A percentile compares a stretch with the other conserved stretches of the same genome.
phyloP scores from a whole-genome alignment of 805 yeast species.

The Hagleromyces aurorensis region DNA sequence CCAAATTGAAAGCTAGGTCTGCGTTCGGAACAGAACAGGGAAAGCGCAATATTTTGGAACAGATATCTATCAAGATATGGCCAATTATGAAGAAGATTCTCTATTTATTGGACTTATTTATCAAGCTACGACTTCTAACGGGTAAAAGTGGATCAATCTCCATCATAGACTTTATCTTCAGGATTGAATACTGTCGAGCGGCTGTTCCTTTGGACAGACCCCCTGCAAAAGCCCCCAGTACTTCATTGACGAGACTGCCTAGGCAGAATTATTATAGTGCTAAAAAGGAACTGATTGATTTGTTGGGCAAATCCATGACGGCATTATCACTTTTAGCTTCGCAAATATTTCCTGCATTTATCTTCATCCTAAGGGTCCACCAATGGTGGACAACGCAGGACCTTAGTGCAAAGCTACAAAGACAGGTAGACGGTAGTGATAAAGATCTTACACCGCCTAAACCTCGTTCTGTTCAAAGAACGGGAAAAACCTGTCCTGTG shows the following conservation, averaged over 20 bases:
- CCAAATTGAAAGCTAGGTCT: slow-evolving; percentile 51
- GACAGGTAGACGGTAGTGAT: slow-evolving; percentile 40
- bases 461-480: slow-evolving; percentile 5
- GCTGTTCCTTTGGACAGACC: slow-evolving; percentile 14
- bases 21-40: slow-evolving; percentile 36
- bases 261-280: slow-evolving; percentile 27
- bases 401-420: slow-evolving; percentile 50
- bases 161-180: slow-evolving; percentile 50
- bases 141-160: slow-evolving; percentile 59
- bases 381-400: slow-evolving; percentile 92
- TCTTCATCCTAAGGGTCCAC: slow-evolving; percentile 70
- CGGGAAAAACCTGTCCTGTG: slow-evolving; percentile 47
- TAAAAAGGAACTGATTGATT: slow-evolving; percentile 12
- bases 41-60: slow-evolving; percentile 28
- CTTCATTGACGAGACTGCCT: slow-evolving; percentile 17
- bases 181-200: slow-evolving; percentile 49
- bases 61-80: slow-evolving; percentile 47
- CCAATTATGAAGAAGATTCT: slow-evolving; percentile 48
- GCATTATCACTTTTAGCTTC: slow-evolving; percentile 29
- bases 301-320: slow-evolving; percentile 11
- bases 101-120: slow-evolving; percentile 43
- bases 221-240: slow-evolving; percentile 6
- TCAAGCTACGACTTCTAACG: slow-evolving; percentile 58
- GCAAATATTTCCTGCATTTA: slow-evolving; percentile 67
- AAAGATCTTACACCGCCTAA: slow-evolving; percentile 31